Percentiles rank a stretch among this genome's conserved stretches.
Conservation (phyloP, 2,329 filamentous ascomycete species). For the Basipetospora sp. region DNA sequence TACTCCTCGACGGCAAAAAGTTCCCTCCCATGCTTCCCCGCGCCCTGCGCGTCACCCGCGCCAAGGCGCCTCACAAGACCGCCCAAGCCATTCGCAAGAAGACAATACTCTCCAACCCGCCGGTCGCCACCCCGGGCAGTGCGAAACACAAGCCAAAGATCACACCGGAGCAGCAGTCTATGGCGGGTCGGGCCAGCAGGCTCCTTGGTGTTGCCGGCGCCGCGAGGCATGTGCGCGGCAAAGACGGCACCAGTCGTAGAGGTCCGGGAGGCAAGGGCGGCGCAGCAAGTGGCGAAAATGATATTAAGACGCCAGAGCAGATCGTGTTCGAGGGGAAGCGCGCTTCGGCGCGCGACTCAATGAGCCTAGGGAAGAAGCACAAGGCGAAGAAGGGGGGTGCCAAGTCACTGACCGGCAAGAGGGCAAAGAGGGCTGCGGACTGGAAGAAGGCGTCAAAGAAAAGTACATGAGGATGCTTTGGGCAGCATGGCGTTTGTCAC, state of each 20-base stretch:
- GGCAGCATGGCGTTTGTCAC: too few species aligned
- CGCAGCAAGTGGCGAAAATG: slow-evolving; percentile 10
- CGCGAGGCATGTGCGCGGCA: slow-evolving; percentile 26
- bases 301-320: slow-evolving; percentile 46
- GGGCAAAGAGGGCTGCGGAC: slow-evolving; percentile 25
- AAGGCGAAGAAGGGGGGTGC: slow-evolving; percentile 27
- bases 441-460: slow-evolving; percentile 28
- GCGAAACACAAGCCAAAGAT: slow-evolving; percentile 52
- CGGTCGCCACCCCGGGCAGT: slow-evolving; percentile 12
- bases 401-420: slow-evolving; percentile 23
- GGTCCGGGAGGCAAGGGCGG: too few species aligned
- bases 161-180: slow-evolving; percentile 53
- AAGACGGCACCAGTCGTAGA: slow-evolving; percentile 13
- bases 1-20: slow-evolving; percentile 77
- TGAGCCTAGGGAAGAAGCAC: slow-evolving; percentile 43
- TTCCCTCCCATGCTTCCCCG: slow-evolving; percentile 90
- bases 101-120: slow-evolving; percentile 24
- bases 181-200: slow-evolving; percentile 58
- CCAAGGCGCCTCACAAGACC: slow-evolving; percentile 57
- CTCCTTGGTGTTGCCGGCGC: slow-evolving; percentile 58
- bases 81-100: slow-evolving; percentile 33
- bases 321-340: slow-evolving; percentile 73
- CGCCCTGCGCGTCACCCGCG: slow-evolving; percentile 69
- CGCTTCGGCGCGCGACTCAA: slow-evolving; percentile 50
- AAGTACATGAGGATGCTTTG: neutral